Percentiles rank a stretch among this genome's conserved stretches.
Conservation (phyloP, 306 rosid species). For the apple (Malus domestica) region ASM211411v1 NC_041792.1:30628907-30629406, state of each 20-base stretch:
- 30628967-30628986: constrained; percentile 81
- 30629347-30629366: constrained; percentile 52
- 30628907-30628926: constrained; percentile 71
- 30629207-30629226: constrained; percentile 52
- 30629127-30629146: constrained; percentile 64
- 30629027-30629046: constrained; percentile 89
- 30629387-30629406: constrained; percentile 60
- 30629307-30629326: constrained; percentile 60
- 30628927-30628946: constrained; percentile 64
- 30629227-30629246: constrained; percentile 88
- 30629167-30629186: constrained; percentile 67
- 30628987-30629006: constrained; percentile 74
- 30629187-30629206: constrained; percentile 52
- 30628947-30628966: constrained; percentile 73
- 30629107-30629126: constrained; percentile 52
- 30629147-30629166: constrained; percentile 53
- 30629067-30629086: constrained; percentile 67
- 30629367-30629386: constrained; percentile 46
- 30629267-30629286: constrained; percentile 55
- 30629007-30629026: constrained; percentile 50
- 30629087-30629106: constrained; percentile 65
- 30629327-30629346: constrained; percentile 62
- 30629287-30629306: constrained; percentile 54
- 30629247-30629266: constrained; percentile 68
- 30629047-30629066: constrained; percentile 77